Evolutionary conservation across 2,329 filamentous ascomycete genomes (phyloP), one percentile per base, ranked within the genome.

Genomic region (Aureobasidium leucospermi): DNA sequence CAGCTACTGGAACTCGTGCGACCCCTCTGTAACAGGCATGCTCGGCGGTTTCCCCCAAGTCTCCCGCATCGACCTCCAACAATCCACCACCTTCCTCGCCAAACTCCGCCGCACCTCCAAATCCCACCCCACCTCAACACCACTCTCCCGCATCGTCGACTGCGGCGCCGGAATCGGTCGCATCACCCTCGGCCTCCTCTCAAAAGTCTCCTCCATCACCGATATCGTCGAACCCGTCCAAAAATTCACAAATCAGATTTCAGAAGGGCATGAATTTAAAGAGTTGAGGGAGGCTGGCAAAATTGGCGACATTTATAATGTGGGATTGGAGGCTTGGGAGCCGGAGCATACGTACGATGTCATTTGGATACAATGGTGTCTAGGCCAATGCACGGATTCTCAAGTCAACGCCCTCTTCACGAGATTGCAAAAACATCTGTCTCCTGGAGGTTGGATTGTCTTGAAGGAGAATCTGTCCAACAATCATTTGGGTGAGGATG

Each of bases 291-390:
- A 66, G 3, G 68, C 73, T 2, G 80, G 77, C 1, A 80, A 79
- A 43, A 71, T 83, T 1, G 87, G 87, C 1, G 74, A 79, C 23
- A 80, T 96, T 16, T 87, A 84, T 74, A 90, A 88, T 64, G 74
- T 86, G 1, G 89, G 90, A 0, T 75, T 96, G 1, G 87, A 96
- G 71, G 79, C 81, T 31, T 95, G 89, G 89, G 77, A 80, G 46
- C 71, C 71, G 0, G 68, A 73, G 6, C 67, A 73, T 8, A 70
- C 74, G 51, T 96, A 96, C 72, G 87, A 92, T 69, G 72, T 96
- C 47, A 85, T 96, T 62, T 96, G 90, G 89, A 87, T 83, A 56
- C 92, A 96, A 73, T 96, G 92, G 91, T 96, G 91, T 72, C 73
- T 93, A 7, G 88, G 89, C 28, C 87, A 96, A 71, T 76, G 96